Base-by-base conservation (phyloP, 2,329 filamentous ascomycete genomes). In the Sarocladiaceae sp. region DNA sequence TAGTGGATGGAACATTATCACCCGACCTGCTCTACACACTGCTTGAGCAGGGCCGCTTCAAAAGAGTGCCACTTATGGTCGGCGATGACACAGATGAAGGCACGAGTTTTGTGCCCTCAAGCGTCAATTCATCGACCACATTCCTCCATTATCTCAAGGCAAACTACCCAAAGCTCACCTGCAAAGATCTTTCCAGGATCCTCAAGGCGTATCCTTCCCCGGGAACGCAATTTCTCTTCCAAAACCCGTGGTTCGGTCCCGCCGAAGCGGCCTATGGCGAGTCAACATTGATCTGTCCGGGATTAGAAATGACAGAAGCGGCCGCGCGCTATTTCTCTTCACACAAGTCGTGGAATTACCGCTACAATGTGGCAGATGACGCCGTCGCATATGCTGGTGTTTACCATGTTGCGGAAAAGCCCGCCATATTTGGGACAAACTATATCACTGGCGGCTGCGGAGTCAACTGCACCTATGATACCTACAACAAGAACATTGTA, bases 401-500 rank as follows among this genome's bases (percentile, higher is more conserved):
- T 3, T 68, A 66, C 21, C 73, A 77, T 54, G 59, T 70, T 12
- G 68, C 67, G 47, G 70, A 76, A 33, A 57, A 59, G 12, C 63
- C 65, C 19, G 73, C 73, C 46, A 59, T 77, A 27, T 73, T 74
- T 50, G 73, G 73, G 3, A 67, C 70, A 4, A 58, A 63, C 46
- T 58, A 63, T 39, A 44, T 51, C 18, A 7, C 26, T 9, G 26
- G 26, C 13, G 13, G 13, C 26, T 29, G 26, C 13, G 26, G n/a
- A n/a, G n/a, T 29, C 9, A 13, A 29, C 26, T 29, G 26, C 26
- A 18, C 46, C 11, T 74, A 73, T 51, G 58, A 54, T 32, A 62
- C 64, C 12, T 68, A 67, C 51, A 73, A 75, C 52, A 62, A 64
- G 3, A 55, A 55, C 3, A 59, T 74, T 2, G 65, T 76, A 2